Base-by-base conservation (phyloP, 805 yeast species). In the Lipomyces starkeyi region DNA sequence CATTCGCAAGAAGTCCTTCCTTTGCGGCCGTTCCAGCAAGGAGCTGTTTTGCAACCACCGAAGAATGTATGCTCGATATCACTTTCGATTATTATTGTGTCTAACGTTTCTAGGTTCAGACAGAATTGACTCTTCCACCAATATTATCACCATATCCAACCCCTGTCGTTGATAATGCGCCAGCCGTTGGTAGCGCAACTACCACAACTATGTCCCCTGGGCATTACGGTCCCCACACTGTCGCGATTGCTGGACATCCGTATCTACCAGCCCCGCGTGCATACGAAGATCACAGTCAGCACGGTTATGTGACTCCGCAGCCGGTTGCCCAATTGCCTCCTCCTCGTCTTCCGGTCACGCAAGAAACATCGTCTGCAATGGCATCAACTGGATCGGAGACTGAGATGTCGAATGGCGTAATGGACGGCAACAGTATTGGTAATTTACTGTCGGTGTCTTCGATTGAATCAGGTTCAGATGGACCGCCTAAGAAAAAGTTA, bases 401-500 rank as follows among this genome's bases (percentile, higher is more conserved):
- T 8, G 22, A 43, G 20, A 43, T 7, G 9, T n/a, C 20, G 22
- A 43, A 43, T 43, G 49, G 20, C 49, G 49, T n/a, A 8, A 3
- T n/a, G 9, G 49, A 43, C 2, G 22, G 3, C 49, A n/a, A 43
- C 49, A n/a, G 49, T 17, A 43, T 43, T n/a, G 25, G 11, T 43
- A 6, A 43, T 43, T 43, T 14, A 14, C 43, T 13, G 4, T 37
- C 49, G 49, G 49, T n/a, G 5, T 17, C 49, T 7, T 7, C 14
- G 49, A n/a, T n/a, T 7, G 22, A 22, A n/a, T 43, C 22, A 43
- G 20, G 11, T 43, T n/a, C 49, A 17, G 49, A 43, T 43, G 49
- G 22, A n/a, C 49, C 49, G 27, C 52, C 58, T 6, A 65, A 37
- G 43, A 66, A 63, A 58, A 58, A 35, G 34, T 2, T 40, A 13